Base-by-base conservation (phyloP, 306 rosid genomes). In the Pterocarpus macrocarpus region DNA sequence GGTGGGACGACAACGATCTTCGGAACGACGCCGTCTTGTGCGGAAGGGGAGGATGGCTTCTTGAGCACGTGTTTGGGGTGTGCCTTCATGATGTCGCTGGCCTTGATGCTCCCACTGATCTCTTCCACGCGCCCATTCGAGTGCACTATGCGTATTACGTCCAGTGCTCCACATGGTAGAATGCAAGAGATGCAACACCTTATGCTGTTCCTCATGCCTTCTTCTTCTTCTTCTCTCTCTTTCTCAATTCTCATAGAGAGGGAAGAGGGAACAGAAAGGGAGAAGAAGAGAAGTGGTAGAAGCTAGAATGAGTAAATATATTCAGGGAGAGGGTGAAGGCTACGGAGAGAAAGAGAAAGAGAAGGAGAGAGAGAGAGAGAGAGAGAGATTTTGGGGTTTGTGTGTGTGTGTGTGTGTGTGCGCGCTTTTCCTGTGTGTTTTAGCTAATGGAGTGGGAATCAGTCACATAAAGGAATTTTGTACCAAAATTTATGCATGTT, bases 101-200 rank as follows among this genome's bases (percentile, higher is more conserved):
- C 99, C 6, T 85, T 85, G 77, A 95, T 64, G 30, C 79, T 78
- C 39, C 28, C 12, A 36, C 91, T 90, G 86, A 95, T 90, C 69
- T 95, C 99, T 61, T 95, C 94, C 0, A 95, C 97, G 8, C 88
- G 85, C 8, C 99, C 99, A 70, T 91, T 88, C 66, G 85, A 87
- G 88, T 95, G 99, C 12, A 95, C 99, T 71, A 95, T 92, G 14
- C 99, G 88, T 80, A 95, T 85, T 1, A 95, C 99, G 81, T 95
- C 99, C 0, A 95, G 91, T 36, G 93, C 91, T 4, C 99, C 99
- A 6, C 98, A 95, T 22, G 99, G 99, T 0, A 95, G 91, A 85
- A 95, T 91, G 96, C 99, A 95, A 75, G 99, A 93, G 85, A 95
- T 93, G 90, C 93, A 95, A 83, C 98, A 93, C 80, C 97, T 78